Base-by-base conservation (phyloP, 345 rosid species). In the Hevea brasiliensis region DNA sequence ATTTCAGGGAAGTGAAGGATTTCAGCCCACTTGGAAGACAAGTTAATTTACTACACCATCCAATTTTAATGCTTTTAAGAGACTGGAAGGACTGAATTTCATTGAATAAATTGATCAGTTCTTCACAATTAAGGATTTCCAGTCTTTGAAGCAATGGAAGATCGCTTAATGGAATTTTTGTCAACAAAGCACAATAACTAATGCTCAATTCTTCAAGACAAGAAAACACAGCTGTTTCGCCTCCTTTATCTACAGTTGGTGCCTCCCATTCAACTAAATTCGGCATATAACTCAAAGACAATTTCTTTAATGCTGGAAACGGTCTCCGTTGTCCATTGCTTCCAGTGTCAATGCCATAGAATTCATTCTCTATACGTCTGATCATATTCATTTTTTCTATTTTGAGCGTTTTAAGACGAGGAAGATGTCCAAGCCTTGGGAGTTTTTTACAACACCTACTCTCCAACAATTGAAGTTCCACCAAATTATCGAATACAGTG, bases 351-450 rank as follows among this genome's bases (percentile, higher is more conserved):
- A 41, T 37, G 1, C 51, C 18, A n/a, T 67, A 67, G 23, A 32
- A 67, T 44, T 67, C 59, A 1, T 24, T 54, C 9, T 45, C 74
- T 3, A 76, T 76, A 24, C 56, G 11, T 11, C 7, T 40, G 42
- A 70, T 17, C n/a, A 47, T 51, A 10, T 26, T 32, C 54, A 76
- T 15, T 27, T 41, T 23, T 10, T 54, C 21, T 40, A 27, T 14
- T 54, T 73, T 48, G 11, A 81, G 78, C 55, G 2, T 0, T 53
- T 58, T 45, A 35, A 71, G 71, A 56, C 20, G 1, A 8, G 55
- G 75, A 26, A 77, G 73, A n/a, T 65, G 65, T 54, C 84, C 78
- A 45, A 77, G 67, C 18, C 8, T 37, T 18, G 81, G 80, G 47
- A 81, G 35, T 53, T 58, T 35, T 4, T 37, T 59, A 59, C 80